Evolutionary conservation across 2,329 filamentous ascomycete genomes (phyloP).

Genomic region (Corinectria fuckeliana): DNA sequence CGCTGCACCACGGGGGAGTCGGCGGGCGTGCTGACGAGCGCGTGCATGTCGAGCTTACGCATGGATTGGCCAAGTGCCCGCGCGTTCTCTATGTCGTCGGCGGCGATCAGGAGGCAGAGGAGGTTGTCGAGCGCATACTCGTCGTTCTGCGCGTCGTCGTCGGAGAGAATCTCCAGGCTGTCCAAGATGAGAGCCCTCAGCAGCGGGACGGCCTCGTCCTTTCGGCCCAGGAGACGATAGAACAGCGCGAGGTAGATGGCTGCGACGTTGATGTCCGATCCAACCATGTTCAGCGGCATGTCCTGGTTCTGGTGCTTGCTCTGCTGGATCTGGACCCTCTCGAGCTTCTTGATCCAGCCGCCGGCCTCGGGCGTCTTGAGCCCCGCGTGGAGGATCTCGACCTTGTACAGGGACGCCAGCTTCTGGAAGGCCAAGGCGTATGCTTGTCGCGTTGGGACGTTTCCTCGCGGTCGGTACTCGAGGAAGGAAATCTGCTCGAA

Average conservation of each 20-base stretch:
- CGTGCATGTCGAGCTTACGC: slow-evolving; percentile 43
- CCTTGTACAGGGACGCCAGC: slow-evolving; percentile 47
- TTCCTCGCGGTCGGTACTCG: slow-evolving; percentile 49
- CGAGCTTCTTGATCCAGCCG: slow-evolving; percentile 44
- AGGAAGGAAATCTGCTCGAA: slow-evolving; percentile 46
- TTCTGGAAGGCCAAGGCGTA: slow-evolving; percentile 50
- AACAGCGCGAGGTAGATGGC: slow-evolving; percentile 49
- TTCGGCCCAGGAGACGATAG: slow-evolving; percentile 42
- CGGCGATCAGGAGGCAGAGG: slow-evolving; percentile 47
- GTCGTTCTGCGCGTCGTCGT: slow-evolving; percentile 51
- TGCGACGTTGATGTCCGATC: slow-evolving; percentile 50
- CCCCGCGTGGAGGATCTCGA: slow-evolving; percentile 40
- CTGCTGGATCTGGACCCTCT: slow-evolving; percentile 46
- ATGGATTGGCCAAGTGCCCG: slow-evolving; percentile 48
- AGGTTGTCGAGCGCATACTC: slow-evolving; percentile 51
- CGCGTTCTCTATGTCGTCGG: slow-evolving; percentile 46
- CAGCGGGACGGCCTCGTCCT: slow-evolving; percentile 37
- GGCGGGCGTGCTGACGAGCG: slow-evolving; percentile 36
- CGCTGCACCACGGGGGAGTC: slow-evolving; percentile 40
- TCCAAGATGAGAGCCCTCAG: slow-evolving; percentile 45
- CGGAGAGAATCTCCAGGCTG: slow-evolving; percentile 47
- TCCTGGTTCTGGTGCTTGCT: slow-evolving; percentile 47
- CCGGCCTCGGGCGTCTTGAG: slow-evolving; percentile 36
- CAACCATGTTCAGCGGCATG: slow-evolving; percentile 49
- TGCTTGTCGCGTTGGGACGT: slow-evolving; percentile 47